Evolutionary conservation across 2,329 filamentous ascomycete genomes (phyloP).

Genomic region (Aspergillus tanneri): DNA sequence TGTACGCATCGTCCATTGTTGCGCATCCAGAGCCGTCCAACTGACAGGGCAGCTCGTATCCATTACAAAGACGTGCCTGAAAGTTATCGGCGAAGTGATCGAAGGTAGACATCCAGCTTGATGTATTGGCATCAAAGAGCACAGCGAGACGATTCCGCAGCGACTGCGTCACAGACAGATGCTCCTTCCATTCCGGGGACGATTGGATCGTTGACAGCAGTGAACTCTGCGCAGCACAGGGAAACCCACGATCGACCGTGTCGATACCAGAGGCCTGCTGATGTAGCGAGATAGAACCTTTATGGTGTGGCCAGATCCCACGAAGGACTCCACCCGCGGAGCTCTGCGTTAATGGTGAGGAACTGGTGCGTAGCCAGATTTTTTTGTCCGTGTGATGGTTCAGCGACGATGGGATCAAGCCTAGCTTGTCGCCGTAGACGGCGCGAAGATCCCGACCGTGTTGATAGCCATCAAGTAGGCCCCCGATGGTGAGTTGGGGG

Average conservation of each 20-base stretch:
- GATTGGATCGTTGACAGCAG: conserved; percentile 29
- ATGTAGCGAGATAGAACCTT: conserved; percentile 36
- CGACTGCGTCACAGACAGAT: conserved; percentile 32
- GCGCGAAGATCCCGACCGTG: conserved; percentile 38
- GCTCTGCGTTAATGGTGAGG: conserved; percentile 38
- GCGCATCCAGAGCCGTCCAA: conserved; percentile 31
- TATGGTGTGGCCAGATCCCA: conserved; percentile 37
- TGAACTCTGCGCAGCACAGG: conserved; percentile 28
- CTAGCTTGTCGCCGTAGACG: conserved; percentile 35
- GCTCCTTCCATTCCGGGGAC: conserved; percentile 36
- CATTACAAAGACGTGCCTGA: conserved; percentile 42
- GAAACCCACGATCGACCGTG: conserved; percentile 38
- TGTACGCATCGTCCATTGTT: conserved; percentile 32
- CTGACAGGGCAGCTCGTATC: conserved; percentile 38
- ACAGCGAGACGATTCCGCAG: conserved; percentile 31
- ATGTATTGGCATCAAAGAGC: conserved; percentile 32
- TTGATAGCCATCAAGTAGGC: conserved; percentile 39
- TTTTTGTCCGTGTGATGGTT: conserved; percentile 21
- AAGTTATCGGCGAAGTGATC: conserved; percentile 45
- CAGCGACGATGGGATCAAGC: conserved; percentile 31
- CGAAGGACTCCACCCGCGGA: conserved; percentile 41
- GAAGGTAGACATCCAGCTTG: conserved; percentile 36
- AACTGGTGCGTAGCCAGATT: conserved; percentile 40
- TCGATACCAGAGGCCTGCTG: conserved; percentile 39
- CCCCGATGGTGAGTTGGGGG: conserved; percentile 42